phyloP scores from a whole-genome alignment of 1,284 basidiomycete genomes.

The Marasmius tenuissimus region DNA sequence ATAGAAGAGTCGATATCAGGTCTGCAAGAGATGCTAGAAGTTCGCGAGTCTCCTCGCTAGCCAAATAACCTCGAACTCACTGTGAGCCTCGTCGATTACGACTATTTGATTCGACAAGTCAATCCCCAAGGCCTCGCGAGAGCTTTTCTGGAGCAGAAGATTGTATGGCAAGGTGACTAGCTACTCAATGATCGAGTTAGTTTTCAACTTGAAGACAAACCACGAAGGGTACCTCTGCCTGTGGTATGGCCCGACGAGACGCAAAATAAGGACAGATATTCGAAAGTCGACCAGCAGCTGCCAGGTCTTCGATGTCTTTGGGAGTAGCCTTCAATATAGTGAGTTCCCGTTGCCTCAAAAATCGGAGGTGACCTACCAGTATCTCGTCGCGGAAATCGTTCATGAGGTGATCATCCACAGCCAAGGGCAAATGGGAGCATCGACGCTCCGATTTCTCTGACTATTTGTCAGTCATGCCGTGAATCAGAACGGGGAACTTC shows the following conservation, averaged over 20 bases:
- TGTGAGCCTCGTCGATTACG: slow-evolving; percentile 96
- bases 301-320: slow-evolving; percentile 94
- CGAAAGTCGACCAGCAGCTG: slow-evolving; percentile 62
- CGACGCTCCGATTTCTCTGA: slow-evolving; percentile 63
- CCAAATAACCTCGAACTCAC: slow-evolving; percentile 43
- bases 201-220: not conserved
- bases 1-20: slow-evolving; percentile 84
- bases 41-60: not conserved
- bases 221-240: slow-evolving; percentile 75
- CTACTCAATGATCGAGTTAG: slow-evolving; percentile 36
- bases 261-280: slow-evolving; percentile 94
- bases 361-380: slow-evolving; percentile 50
- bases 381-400: slow-evolving; percentile 90
- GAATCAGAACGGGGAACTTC: slow-evolving; percentile 13
- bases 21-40: slow-evolving; percentile 45
- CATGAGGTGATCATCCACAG: slow-evolving; percentile 72
- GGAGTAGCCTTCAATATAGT: slow-evolving; percentile 64
- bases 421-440: slow-evolving; percentile 81
- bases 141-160: slow-evolving; percentile 81
- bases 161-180: slow-evolving; percentile 94
- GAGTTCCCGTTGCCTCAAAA: not conserved
- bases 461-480: not conserved
- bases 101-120: slow-evolving; percentile 83
- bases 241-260: slow-evolving; percentile 81
- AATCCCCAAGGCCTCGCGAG: slow-evolving; percentile 86